Percentiles rank a stretch among this genome's conserved stretches.
phyloP scores from a whole-genome alignment of 1,284 basidiomycete genomes.

The Ceratobasidium sp. region DNA sequence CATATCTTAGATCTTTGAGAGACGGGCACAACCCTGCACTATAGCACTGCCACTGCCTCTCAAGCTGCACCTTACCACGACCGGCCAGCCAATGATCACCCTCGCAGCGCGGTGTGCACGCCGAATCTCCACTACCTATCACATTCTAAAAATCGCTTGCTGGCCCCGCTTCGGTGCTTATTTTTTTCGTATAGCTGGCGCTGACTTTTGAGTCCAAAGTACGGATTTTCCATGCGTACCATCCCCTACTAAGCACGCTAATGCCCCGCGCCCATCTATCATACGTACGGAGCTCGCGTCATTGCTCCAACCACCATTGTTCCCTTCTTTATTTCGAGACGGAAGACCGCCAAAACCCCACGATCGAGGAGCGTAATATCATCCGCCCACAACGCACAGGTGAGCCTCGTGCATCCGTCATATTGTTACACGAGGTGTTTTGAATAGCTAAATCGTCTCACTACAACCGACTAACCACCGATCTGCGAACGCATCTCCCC shows the following conservation, averaged over 20 bases:
- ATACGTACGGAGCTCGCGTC: not conserved
- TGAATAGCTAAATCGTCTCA: conserved; percentile 12
- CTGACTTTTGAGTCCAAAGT: not conserved
- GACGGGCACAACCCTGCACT: too few species aligned
- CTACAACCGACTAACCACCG: not conserved
- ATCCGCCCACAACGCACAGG: too few species aligned
- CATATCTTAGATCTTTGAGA: too few species aligned
- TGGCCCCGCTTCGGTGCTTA: too few species aligned
- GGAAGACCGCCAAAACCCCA: not conserved
- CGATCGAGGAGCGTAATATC: not conserved
- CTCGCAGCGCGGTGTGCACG: too few species aligned
- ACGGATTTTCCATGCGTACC: not conserved
- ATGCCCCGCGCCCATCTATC: not conserved
- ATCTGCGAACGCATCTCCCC: not conserved
- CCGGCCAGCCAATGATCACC: too few species aligned
- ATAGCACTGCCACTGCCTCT: too few species aligned
- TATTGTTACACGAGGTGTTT: not conserved
- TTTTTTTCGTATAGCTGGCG: too few species aligned
- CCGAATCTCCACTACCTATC: too few species aligned
- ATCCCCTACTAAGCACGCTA: not conserved
- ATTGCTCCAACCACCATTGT: not conserved
- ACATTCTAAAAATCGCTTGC: too few species aligned
- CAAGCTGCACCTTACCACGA: too few species aligned
- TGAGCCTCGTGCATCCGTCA: conserved; percentile 23
- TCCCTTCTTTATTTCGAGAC: not conserved